Conservation (phyloP, 768 basidiomycete species). For the Kwoniella pini region DNA sequence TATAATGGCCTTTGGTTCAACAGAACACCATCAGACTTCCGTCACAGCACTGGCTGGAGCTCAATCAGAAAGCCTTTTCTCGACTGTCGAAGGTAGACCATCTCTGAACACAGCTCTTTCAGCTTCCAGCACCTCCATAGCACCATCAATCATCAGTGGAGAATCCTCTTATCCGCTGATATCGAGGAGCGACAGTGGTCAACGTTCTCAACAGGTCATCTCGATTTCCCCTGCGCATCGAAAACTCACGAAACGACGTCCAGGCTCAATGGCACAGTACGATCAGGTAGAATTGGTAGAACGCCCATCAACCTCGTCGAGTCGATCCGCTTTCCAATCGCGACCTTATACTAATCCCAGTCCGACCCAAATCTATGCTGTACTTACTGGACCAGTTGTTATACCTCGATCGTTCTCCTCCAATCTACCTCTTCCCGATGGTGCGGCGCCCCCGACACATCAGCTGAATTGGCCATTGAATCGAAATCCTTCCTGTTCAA, state of each 20-base stretch:
- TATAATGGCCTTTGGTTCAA: background rate
- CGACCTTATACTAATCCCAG: background rate
- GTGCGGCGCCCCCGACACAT: constrained; percentile 5
- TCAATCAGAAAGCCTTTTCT: background rate
- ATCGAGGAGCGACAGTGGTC: background rate
- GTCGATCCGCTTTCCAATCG: background rate
- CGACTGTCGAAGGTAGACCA: background rate
- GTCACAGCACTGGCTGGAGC: background rate
- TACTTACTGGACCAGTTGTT: background rate
- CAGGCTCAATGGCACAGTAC: background rate
- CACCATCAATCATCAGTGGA: background rate
- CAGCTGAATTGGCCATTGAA: constrained; percentile 10
- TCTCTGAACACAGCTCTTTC: background rate
- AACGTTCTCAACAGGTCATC: background rate
- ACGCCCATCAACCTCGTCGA: background rate
- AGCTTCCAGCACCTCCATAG: background rate
- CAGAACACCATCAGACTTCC: background rate
- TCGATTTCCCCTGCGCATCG: background rate
- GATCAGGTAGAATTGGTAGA: constrained; percentile 10
- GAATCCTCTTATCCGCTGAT: constrained; percentile 5
- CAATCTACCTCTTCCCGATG: background rate
- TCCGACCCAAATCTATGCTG: background rate
- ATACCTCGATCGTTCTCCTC: background rate
- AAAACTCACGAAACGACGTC: constrained; percentile 14
- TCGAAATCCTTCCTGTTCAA: constrained; percentile 12